Percentiles rank a stretch among this genome's conserved stretches.
Conservation (phyloP, 208 protist genomes). For the Trypanosomatidae sp. region DNA sequence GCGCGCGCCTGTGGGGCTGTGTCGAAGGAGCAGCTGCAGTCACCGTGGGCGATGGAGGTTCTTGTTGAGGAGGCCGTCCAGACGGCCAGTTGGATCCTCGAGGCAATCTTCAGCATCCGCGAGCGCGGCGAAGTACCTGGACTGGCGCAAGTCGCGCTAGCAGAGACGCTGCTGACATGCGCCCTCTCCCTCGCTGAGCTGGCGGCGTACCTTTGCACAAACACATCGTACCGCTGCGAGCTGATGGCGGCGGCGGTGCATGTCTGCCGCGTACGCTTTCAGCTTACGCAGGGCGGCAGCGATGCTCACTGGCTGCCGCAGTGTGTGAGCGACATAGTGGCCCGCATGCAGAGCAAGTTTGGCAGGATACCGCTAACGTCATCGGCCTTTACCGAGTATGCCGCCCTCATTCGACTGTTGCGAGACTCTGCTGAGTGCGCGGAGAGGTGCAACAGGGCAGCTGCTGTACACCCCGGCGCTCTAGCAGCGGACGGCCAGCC, state of each 20-base stretch:
- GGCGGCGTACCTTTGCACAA: slow-evolving; percentile 17
- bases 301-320: slow-evolving; percentile 13
- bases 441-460: slow-evolving; percentile 3
- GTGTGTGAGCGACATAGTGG: slow-evolving; percentile 18
- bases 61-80: slow-evolving; percentile 12
- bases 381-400: slow-evolving; percentile 12
- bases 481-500: background rate
- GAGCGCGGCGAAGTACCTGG: slow-evolving; percentile 2
- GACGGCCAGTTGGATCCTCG: slow-evolving; percentile 10
- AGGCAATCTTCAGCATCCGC: slow-evolving; percentile 8
- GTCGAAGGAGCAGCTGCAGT: background rate
- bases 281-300: background rate
- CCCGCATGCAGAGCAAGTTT: slow-evolving; percentile 20
- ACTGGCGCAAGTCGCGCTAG: slow-evolving; percentile 9
- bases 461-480: background rate
- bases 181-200: slow-evolving; percentile 22
- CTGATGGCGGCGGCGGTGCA: slow-evolving; percentile 21
- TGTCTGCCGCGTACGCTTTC: slow-evolving; percentile 18
- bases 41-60: background rate
- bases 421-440: slow-evolving; percentile 1
- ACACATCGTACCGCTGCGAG: slow-evolving; percentile 16
- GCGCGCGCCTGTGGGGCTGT: background rate
- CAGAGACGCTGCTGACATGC: slow-evolving; percentile 18
- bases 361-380: slow-evolving; percentile 11
- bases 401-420: slow-evolving; percentile 14